Evolutionary conservation across 75 land plant species (phyloP), one percentile per base, ranked within the genome.

Genomic region (Sequoia sempervirens): DNA sequence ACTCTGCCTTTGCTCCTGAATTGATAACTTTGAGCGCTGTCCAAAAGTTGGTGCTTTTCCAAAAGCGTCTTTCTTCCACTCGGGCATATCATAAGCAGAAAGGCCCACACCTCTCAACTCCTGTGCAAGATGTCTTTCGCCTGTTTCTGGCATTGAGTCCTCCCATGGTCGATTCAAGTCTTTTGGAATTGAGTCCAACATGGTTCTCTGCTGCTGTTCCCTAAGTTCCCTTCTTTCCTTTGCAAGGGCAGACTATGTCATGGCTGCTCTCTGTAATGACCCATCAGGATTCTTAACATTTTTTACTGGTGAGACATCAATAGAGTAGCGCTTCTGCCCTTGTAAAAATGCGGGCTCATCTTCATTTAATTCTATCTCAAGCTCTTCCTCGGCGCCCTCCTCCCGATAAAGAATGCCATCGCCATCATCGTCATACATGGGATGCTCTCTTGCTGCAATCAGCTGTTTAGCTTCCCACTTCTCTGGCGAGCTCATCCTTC

Each of bases 341-440:
- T 93, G 88, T 78, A 95, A 88, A 80, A 95, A 95, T 1, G 93
- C 92, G 17, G 97, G 96, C 66, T 93, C 94, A 81, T 95, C 97
- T 73, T 95, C 97, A 87, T 95, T 95, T 40, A 95, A 79, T 83
- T 95, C 97, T 74, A 95, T 92, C 87, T 95, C 97, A 82, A 95
- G 93, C 88, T 93, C 96, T 80, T 93, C 95, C 78, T 95, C 95
- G 1, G 75, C 75, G 36, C 94, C 93, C 75, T 95, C 94, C 58
- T 95, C 97, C 47, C 93, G 95, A 89, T 91, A 95, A 34, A 93
- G 43, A 82, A 95, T 36, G 26, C 97, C 97, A 81, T 91, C 92
- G 0, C 91, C 93, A 50, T 94, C 97, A 1, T 93, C 96, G 84
- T 95, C 96, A 85, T 86, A 94, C 90, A 86, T 88, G 0, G 95